Conservation (phyloP, 371 early-diverging fungal species). For the Mortierella sp. region DNA sequence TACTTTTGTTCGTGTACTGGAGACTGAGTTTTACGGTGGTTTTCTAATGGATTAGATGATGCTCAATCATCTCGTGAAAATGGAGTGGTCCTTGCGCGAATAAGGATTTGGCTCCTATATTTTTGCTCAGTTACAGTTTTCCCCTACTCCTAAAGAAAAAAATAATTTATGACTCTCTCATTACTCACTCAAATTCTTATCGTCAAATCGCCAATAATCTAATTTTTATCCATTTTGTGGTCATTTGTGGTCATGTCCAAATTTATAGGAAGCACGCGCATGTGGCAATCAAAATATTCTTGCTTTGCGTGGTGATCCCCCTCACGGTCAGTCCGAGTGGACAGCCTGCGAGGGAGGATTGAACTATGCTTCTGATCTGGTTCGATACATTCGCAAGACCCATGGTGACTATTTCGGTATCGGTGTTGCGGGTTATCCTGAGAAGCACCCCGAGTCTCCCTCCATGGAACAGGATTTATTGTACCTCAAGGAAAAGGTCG, state of each 20-base stretch:
- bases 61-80: background rate
- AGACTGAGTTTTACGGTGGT: background rate
- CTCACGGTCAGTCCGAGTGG: slow-evolving; percentile 87
- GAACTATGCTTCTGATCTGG: slow-evolving; percentile 86
- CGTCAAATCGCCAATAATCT: background rate
- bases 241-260: background rate
- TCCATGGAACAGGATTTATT: slow-evolving; percentile 81
- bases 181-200: no score
- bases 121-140: background rate
- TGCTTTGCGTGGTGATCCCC: slow-evolving; percentile 96
- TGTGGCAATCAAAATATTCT: slow-evolving; percentile 96
- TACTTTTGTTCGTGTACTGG: background rate
- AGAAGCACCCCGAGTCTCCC: slow-evolving; percentile 85
- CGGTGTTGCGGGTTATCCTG: slow-evolving; percentile 96
- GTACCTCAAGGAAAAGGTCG: slow-evolving; percentile 88
- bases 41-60: background rate
- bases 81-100: background rate
- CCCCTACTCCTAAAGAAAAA: background rate
- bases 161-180: no score
- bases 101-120: no score
- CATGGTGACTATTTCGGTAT: slow-evolving; percentile 97
- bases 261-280: slow-evolving; percentile 81
- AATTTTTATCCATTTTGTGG: slow-evolving; percentile 7
- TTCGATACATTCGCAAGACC: slow-evolving; percentile 87
- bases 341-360: slow-evolving; percentile 86